Conservation (phyloP, 768 basidiomycete species). For the Mycena pura region DNA sequence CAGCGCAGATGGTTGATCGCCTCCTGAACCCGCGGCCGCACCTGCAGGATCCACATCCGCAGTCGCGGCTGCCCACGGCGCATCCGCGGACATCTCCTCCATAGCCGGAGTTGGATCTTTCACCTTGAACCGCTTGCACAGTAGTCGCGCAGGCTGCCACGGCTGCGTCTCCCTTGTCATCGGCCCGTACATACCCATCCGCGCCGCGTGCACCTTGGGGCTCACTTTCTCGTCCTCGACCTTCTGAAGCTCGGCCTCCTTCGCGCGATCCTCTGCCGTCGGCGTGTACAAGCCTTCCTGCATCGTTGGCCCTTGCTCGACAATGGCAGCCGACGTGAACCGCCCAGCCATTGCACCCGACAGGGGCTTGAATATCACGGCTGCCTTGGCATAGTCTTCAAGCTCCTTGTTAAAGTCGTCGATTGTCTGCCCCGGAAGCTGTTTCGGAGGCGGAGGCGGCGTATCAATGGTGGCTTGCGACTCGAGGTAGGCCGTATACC, state of each 20-base stretch:
- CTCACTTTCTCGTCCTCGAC: constrained; percentile 65
- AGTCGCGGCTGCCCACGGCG: constrained; percentile 19
- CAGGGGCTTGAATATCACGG: constrained; percentile 90
- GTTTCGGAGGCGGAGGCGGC: constrained; percentile 56
- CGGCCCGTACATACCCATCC: constrained; percentile 87
- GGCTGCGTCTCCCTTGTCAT: constrained; percentile 76
- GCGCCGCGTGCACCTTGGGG: constrained; percentile 83
- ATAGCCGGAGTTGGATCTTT: constrained; percentile 82
- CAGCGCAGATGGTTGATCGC: constrained; percentile 22
- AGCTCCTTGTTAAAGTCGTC: constrained; percentile 85
- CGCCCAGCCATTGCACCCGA: constrained; percentile 91
- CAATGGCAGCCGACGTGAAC: constrained; percentile 82
- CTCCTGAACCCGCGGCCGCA: constrained; percentile 27
- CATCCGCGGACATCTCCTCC: constrained; percentile 48
- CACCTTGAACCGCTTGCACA: constrained; percentile 95
- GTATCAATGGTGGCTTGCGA: constrained; percentile 64
- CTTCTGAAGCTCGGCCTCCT: constrained; percentile 49
- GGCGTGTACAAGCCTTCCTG: constrained; percentile 76
- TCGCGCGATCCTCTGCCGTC: constrained; percentile 48
- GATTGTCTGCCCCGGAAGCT: constrained; percentile 60
- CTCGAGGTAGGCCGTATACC: constrained; percentile 83
- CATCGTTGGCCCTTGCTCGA: constrained; percentile 69
- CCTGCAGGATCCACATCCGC: constrained; percentile 25
- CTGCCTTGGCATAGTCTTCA: constrained; percentile 85
- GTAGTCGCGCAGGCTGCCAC: constrained; percentile 84